These are phyloP conservation scores for Alternaria gansuensis DNA, from an alignment of 2,329 filamentous ascomycete species.

Conservation along the genomic window DNA sequence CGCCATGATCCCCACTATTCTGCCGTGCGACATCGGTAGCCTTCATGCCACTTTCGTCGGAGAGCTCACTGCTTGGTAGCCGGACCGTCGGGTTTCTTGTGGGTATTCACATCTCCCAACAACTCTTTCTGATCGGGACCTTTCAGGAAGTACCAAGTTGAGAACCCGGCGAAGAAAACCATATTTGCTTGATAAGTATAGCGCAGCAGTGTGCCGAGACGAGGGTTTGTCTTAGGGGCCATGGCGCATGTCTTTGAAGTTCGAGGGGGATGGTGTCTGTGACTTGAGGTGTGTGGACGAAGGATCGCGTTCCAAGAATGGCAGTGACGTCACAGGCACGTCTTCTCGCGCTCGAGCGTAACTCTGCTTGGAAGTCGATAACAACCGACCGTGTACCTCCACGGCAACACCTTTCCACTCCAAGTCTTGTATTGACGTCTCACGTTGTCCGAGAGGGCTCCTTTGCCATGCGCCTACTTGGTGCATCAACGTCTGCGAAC, in stretches of 20 bases:
- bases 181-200: conserved; percentile 30
- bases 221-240: conserved; percentile 13
- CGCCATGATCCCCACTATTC: background rate
- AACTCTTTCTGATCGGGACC: background rate
- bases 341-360: conserved; percentile 1
- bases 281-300: background rate
- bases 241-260: conserved; percentile 7
- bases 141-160: conserved; percentile 27
- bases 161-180: conserved; percentile 30
- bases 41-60: background rate
- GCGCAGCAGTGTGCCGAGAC: conserved; percentile 21
- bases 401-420: background rate
- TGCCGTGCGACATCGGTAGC: background rate
- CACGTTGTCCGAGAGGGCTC: background rate
- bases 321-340: conserved; percentile 10
- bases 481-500: background rate
- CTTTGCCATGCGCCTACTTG: background rate
- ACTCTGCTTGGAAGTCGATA: background rate
- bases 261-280: background rate
- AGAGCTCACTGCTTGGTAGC: conserved; percentile 2
- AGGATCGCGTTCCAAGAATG: background rate
- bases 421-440: background rate
- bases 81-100: background rate
- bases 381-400: background rate
- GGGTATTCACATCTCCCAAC: background rate